These are phyloP conservation scores for Mucor saturninus DNA, from an alignment of 371 early-diverging fungal genomes.

Conservation along the genomic window DNA sequence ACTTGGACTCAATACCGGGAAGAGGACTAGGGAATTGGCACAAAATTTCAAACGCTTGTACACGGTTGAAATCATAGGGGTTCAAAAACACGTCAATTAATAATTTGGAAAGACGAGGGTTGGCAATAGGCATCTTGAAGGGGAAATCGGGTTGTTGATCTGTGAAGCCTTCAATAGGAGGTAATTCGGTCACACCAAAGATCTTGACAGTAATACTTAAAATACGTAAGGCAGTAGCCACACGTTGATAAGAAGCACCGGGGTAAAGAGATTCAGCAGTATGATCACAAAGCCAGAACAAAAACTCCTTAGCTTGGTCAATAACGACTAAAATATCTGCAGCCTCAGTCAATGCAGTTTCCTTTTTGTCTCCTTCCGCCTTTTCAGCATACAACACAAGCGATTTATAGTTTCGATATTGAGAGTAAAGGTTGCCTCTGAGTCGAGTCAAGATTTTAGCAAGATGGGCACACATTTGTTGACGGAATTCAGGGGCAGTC, in stretches of 20 bases:
- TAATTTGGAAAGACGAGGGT: conserved; percentile 48
- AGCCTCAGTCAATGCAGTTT: conserved; percentile 22
- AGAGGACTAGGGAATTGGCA: conserved; percentile 63
- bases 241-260: conserved; percentile 67
- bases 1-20: conserved; percentile 50
- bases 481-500: conserved; percentile 82
- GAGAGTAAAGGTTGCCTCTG: conserved; percentile 56
- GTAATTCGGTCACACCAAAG: conserved; percentile 59
- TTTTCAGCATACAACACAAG: conserved; percentile 32
- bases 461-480: conserved; percentile 67
- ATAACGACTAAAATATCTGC: conserved; percentile 28
- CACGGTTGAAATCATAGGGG: conserved; percentile 74
- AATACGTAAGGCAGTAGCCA: conserved; percentile 58
- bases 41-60: conserved; percentile 67
- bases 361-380: conserved; percentile 16
- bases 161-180: conserved; percentile 52
- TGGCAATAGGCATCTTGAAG: conserved; percentile 58
- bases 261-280: conserved; percentile 57
- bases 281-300: conserved; percentile 49
- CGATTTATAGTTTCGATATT: conserved; percentile 40
- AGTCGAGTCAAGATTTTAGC: conserved; percentile 61
- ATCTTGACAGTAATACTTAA: conserved; percentile 52
- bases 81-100: conserved; percentile 67
- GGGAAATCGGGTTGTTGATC: conserved; percentile 57
- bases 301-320: conserved; percentile 34